A percentile compares a stretch with the other conserved stretches of the same genome.
These are phyloP conservation scores for Chaetomiaceae sp. DNA, from an alignment of 2,329 filamentous ascomycete genomes.

Conservation along the genomic window DNA sequence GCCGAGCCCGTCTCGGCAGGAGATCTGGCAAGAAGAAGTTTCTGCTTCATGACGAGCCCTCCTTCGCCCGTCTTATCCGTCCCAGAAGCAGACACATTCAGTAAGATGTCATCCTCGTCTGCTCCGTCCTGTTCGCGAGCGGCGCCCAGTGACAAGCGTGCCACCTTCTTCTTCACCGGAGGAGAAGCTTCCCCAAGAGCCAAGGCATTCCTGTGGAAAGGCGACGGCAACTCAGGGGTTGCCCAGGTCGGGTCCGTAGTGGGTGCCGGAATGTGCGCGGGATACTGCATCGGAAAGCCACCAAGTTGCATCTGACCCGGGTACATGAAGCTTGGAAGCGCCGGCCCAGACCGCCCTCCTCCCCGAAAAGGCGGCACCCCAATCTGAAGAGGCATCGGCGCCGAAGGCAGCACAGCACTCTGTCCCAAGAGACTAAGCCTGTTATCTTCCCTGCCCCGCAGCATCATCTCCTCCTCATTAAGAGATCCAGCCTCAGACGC, in stretches of 20 bases:
- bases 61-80: background rate
- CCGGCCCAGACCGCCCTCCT: slow-evolving; percentile 5
- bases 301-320: slow-evolving; percentile 14
- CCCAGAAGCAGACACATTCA: slow-evolving; percentile 12
- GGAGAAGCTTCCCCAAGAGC: slow-evolving; percentile 1
- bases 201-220: slow-evolving; percentile 17
- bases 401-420: background rate
- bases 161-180: slow-evolving; percentile 16
- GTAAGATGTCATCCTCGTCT: slow-evolving; percentile 32
- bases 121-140: slow-evolving; percentile 19
- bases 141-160: slow-evolving; percentile 13
- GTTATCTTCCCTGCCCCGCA: slow-evolving; percentile 17
- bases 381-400: background rate
- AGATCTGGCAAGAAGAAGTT: slow-evolving; percentile 8
- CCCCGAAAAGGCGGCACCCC: background rate
- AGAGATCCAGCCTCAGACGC: slow-evolving; percentile 23
- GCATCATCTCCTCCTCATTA: slow-evolving; percentile 29
- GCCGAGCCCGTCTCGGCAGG: background rate
- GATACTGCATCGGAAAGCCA: slow-evolving; percentile 10
- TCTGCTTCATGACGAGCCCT: slow-evolving; percentile 3
- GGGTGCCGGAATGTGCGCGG: slow-evolving; percentile 3
- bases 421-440: background rate
- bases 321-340: slow-evolving; percentile 12
- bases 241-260: slow-evolving; percentile 36
- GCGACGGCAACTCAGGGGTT: slow-evolving; percentile 32